These are phyloP conservation scores for Hyaloscypha hepaticicola DNA, from an alignment of 495 filamentous ascomycete species.

Conservation along the genomic window DNA sequence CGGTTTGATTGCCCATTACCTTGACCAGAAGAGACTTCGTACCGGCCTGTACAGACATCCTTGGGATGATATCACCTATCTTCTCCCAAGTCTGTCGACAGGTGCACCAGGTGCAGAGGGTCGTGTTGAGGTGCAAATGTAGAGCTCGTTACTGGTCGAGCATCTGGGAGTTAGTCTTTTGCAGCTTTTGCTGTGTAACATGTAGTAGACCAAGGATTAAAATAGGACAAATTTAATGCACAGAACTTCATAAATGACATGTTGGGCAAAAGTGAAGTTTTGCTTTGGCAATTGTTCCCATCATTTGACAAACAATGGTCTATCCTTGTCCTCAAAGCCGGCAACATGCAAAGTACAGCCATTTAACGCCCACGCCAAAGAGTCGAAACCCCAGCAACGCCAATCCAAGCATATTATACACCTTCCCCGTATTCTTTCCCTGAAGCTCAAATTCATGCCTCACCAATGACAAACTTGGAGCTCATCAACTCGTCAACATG, in stretches of 20 bases:
- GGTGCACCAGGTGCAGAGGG: constrained; percentile 76
- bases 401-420: neutral
- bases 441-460: constrained; percentile 5
- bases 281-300: neutral
- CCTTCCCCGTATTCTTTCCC: neutral
- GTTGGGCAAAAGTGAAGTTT: neutral
- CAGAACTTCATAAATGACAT: neutral
- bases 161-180: constrained; percentile 19
- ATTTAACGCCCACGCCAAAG: neutral
- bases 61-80: constrained; percentile 97
- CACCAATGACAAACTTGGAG: constrained; percentile 37
- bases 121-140: constrained; percentile 82
- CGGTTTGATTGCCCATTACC: constrained; percentile 98
- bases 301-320: neutral
- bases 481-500: constrained; percentile 81
- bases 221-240: constrained; percentile 22
- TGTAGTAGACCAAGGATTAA: constrained; percentile 24
- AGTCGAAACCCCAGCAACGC: neutral
- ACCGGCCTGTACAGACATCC: constrained; percentile 98
- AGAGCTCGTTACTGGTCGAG: constrained; percentile 25
- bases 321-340: neutral
- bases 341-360: neutral
- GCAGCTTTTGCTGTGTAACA: constrained; percentile 22
- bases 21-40: constrained; percentile 97
- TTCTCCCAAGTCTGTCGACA: constrained; percentile 76